These are phyloP conservation scores for Atkinsonella texensis DNA, from an alignment of 2,329 filamentous ascomycete species.

Conservation along the genomic window DNA sequence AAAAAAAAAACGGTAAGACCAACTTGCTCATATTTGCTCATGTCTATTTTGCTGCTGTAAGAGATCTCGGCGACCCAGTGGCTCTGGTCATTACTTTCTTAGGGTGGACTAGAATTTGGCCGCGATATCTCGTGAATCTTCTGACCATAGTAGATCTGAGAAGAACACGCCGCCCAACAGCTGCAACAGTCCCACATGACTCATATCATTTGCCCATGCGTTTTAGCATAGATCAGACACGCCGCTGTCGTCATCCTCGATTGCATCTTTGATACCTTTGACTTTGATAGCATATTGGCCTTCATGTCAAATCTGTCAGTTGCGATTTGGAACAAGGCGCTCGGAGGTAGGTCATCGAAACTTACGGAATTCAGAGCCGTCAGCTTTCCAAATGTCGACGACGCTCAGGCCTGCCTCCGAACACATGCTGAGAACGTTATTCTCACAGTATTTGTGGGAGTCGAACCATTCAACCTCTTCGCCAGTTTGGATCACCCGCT, in stretches of 20 bases:
- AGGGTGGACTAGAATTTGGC: too few species aligned
- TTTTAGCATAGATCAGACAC: slow-evolving; percentile 17
- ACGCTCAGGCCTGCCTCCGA: slow-evolving; percentile 25
- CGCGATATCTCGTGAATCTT: too few species aligned
- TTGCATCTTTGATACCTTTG: slow-evolving; percentile 15
- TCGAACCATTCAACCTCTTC: slow-evolving; percentile 32
- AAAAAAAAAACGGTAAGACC: too few species aligned
- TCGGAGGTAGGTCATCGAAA: slow-evolving; percentile 4
- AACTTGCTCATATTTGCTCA: background rate
- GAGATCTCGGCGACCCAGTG: too few species aligned
- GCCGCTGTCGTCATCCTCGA: slow-evolving; percentile 24
- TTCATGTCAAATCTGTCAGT: slow-evolving; percentile 12
- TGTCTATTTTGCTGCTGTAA: too few species aligned
- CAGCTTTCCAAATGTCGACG: slow-evolving; percentile 23
- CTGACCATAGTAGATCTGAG: too few species aligned
- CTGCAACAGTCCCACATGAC: background rate
- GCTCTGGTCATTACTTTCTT: too few species aligned
- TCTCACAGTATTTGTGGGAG: slow-evolving; percentile 28
- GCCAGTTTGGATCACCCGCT: slow-evolving; percentile 17
- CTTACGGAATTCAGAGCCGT: slow-evolving; percentile 27
- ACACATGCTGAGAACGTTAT: slow-evolving; percentile 26
- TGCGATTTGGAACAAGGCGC: slow-evolving; percentile 1
- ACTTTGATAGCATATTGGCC: slow-evolving; percentile 26
- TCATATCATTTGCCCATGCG: background rate
- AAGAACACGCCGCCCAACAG: background rate